These are phyloP conservation scores for Drosera spatulata DNA, from an alignment of 179 eudicot genomes.

Conservation along the genomic window DNA sequence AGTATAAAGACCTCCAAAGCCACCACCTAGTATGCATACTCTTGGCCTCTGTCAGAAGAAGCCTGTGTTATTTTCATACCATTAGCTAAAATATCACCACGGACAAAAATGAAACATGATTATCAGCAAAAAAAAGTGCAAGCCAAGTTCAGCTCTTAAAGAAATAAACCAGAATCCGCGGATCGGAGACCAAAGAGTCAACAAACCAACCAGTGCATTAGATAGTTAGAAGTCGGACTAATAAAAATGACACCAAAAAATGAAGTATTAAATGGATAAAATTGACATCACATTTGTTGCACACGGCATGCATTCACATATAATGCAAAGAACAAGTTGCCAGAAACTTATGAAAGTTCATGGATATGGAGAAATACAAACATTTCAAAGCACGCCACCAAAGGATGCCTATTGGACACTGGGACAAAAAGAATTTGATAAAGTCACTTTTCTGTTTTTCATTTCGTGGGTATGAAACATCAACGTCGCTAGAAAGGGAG, in stretches of 20 bases:
- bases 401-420: too few species aligned
- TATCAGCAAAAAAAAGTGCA: neutral
- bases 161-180: neutral
- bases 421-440: too few species aligned
- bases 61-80: neutral
- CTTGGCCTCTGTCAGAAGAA: slow-evolving; percentile 63
- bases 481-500: neutral
- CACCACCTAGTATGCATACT: slow-evolving; percentile 97
- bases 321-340: too few species aligned
- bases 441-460: too few species aligned
- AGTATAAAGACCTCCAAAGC: slow-evolving; percentile 96
- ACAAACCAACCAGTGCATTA: neutral
- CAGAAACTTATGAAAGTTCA: too few species aligned
- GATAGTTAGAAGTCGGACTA: neutral
- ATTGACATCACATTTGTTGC: too few species aligned
- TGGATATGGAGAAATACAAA: too few species aligned
- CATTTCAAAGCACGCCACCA: too few species aligned
- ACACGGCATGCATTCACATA: too few species aligned
- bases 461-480: neutral
- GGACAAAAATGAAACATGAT: neutral
- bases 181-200: neutral
- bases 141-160: neutral
- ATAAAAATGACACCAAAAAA: neutral
- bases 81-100: neutral
- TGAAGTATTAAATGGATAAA: too few species aligned